A percentile compares a stretch with the other conserved stretches of the same genome.
These are phyloP conservation scores for Colletotrichum shisoi DNA, from an alignment of 2,329 filamentous ascomycete genomes.

Conservation along the genomic window DNA sequence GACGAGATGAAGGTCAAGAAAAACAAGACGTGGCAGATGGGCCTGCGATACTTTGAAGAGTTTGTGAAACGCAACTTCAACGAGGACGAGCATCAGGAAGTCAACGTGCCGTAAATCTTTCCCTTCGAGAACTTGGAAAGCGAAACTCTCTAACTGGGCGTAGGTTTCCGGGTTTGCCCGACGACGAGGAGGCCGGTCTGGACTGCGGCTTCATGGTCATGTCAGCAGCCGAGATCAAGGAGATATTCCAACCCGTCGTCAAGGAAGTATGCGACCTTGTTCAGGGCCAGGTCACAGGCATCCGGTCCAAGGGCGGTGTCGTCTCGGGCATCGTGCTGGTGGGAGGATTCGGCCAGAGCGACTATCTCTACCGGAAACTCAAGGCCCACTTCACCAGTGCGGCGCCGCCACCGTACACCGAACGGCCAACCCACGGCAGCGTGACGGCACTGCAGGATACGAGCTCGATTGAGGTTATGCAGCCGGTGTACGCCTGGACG, in stretches of 20 bases:
- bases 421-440: slow-evolving; percentile 72
- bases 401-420: slow-evolving; percentile 70
- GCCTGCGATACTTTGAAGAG: slow-evolving; percentile 80
- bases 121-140: not conserved
- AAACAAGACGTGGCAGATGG: slow-evolving; percentile 81
- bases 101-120: slow-evolving; percentile 72
- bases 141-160: not conserved
- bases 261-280: slow-evolving; percentile 74
- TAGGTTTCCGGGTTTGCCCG: slow-evolving; percentile 75
- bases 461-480: slow-evolving; percentile 77
- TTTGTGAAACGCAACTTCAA: slow-evolving; percentile 87
- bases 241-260: slow-evolving; percentile 78
- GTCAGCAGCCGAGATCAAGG: slow-evolving; percentile 72
- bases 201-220: slow-evolving; percentile 81
- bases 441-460: slow-evolving; percentile 56
- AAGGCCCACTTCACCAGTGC: slow-evolving; percentile 71
- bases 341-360: slow-evolving; percentile 81
- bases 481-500: slow-evolving; percentile 83
- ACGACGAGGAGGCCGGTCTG: slow-evolving; percentile 76
- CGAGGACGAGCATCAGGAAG: slow-evolving; percentile 77
- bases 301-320: slow-evolving; percentile 67
- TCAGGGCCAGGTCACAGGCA: slow-evolving; percentile 70
- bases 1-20: slow-evolving; percentile 80
- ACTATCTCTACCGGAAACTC: slow-evolving; percentile 76
- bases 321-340: slow-evolving; percentile 81